Base-by-base conservation (phyloP, 306 rosid genomes). In the Dryas drummondii region DNA sequence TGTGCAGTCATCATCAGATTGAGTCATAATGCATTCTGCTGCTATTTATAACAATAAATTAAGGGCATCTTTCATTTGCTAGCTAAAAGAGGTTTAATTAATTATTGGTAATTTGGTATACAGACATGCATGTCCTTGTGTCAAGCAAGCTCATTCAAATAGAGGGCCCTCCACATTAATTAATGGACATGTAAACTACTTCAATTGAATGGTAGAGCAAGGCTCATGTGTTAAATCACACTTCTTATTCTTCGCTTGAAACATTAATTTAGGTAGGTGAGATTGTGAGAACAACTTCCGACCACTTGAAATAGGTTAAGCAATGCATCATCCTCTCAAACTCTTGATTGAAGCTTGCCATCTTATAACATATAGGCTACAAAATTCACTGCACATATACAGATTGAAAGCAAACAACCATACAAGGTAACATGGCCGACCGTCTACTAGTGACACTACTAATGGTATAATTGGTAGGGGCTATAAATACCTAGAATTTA, bases 161-260 rank as follows among this genome's bases (percentile, higher is more conserved):
- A 45, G 73, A 78, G 76, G 84, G 75, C 42, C 87, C 26, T 26
- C n/a, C 17, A 7, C 7, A 53, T 7, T 13, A 61, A 78, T 57
- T 22, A 78, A 80, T 69, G 68, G 90, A 85, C 87, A 41, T 73
- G 54, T 58, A 69, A 85, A 82, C 82, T 62, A 72, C 82, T 67
- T 51, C 58, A 76, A 54, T 80, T 14, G 49, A 62, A 52, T n/a
- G 66, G 59, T 65, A 15, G 66, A 56, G 76, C 26, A 41, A 17
- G 15, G 66, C 37, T 84, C 66, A 58, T 19, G 54, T 47, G 83
- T 79, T 74, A 79, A 74, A 82, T 79, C 82, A 40, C 46, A 58
- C 81, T 16, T 10, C 56, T 63, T 49, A 52, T 74, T 79, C 80
- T 81, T 78, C 9, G 13, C 48, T 11, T 51, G 22, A 64, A 48